Conservation (phyloP, 257 asterid genomes). For the Plantago elongata region DNA sequence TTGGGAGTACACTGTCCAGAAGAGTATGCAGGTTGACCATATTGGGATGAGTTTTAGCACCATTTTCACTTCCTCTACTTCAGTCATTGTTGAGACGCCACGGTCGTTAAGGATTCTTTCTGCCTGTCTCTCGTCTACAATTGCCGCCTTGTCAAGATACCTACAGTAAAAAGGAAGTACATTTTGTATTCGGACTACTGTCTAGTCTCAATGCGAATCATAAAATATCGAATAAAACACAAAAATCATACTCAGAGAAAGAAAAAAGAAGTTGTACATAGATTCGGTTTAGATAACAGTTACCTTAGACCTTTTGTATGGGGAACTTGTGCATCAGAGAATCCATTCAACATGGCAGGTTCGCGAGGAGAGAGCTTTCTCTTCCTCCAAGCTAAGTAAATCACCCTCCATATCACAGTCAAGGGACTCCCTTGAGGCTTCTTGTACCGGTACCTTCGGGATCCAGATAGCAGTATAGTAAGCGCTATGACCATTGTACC, state of each 20-base stretch:
- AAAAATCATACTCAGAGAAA: too few species aligned
- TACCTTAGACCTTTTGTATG: constrained; percentile 17
- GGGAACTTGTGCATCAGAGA: not conserved
- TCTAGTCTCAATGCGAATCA: too few species aligned
- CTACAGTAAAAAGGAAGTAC: constrained; percentile 15
- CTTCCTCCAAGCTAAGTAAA: constrained; percentile 23
- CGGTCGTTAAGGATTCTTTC: not conserved
- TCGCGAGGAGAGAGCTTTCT: constrained; percentile 12
- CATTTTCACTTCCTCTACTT: constrained; percentile 67
- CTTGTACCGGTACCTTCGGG: constrained; percentile 23
- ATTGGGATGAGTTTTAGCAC: constrained; percentile 53
- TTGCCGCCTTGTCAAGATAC: constrained; percentile 30
- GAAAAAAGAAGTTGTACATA: too few species aligned
- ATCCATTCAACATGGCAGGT: constrained; percentile 12
- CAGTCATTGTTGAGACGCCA: constrained; percentile 25
- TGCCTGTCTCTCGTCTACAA: constrained; percentile 11
- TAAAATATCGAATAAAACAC: too few species aligned
- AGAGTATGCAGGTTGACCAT: constrained; percentile 68
- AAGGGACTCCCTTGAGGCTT: constrained; percentile 25
- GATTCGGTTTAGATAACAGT: not conserved
- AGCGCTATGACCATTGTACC: constrained; percentile 16
- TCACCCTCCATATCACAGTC: constrained; percentile 17
- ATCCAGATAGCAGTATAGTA: constrained; percentile 5
- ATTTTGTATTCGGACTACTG: too few species aligned
- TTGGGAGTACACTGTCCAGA: constrained; percentile 65